These are phyloP conservation scores for Aspergillus puulaauensis DNA, from an alignment of 2,329 filamentous ascomycete genomes.

Conservation along the genomic window DNA sequence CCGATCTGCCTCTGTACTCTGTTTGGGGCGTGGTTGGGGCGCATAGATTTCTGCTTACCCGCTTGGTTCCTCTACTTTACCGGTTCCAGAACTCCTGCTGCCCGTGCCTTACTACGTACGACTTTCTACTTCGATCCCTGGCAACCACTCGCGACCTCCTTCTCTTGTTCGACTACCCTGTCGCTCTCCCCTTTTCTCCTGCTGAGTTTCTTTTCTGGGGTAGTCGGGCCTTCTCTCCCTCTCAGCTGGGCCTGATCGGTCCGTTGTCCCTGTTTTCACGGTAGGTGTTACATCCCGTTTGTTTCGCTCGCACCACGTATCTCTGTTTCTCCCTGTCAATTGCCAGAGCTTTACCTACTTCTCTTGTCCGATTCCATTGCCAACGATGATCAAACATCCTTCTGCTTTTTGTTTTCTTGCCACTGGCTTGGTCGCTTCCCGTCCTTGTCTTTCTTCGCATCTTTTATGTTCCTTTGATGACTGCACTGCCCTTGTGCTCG, in stretches of 20 bases:
- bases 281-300: conserved; percentile 24
- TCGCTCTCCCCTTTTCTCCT: not conserved
- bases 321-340: conserved; percentile 15
- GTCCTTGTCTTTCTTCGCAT: conserved; percentile 1
- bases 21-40: conserved; percentile 9
- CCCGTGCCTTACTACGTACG: conserved; percentile 14
- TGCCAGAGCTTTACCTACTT: conserved; percentile 23
- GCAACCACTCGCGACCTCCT: conserved; percentile 25
- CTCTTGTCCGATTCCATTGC: not conserved
- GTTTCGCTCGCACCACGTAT: conserved; percentile 15
- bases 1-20: not conserved
- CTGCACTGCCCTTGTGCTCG: conserved; percentile 19
- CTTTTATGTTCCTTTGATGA: conserved; percentile 10
- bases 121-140: conserved; percentile 29
- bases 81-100: conserved; percentile 14
- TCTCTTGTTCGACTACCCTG: conserved; percentile 13
- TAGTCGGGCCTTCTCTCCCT: not conserved
- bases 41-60: conserved; percentile 21
- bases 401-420: not conserved
- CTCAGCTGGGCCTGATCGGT: not conserved
- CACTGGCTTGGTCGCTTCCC: not conserved
- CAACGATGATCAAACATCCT: not conserved
- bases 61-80: conserved; percentile 20
- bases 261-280: conserved; percentile 14
- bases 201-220: not conserved